Evolutionary conservation across 352 stramenopile species (phyloP).

Genomic region (Phytophthora sp.): DNA sequence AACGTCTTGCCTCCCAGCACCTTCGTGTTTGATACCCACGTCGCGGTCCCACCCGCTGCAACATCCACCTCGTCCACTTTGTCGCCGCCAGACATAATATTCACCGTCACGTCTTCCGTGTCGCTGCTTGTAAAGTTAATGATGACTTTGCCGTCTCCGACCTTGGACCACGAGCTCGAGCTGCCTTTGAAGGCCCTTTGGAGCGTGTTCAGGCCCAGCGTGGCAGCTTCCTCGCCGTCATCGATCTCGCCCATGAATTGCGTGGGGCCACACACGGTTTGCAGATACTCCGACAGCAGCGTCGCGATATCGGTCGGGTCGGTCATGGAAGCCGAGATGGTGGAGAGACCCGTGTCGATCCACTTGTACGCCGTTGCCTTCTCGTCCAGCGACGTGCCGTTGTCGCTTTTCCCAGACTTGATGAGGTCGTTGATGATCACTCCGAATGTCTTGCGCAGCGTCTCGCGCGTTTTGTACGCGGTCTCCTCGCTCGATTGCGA

Average conservation of each 20-base stretch:
- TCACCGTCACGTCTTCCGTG: slow-evolving; percentile 41
- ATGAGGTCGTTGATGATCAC: slow-evolving; percentile 54
- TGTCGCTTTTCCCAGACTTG: slow-evolving; percentile 27
- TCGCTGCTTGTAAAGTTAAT: slow-evolving; percentile 46
- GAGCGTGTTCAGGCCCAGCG: slow-evolving; percentile 39
- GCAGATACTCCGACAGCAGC: slow-evolving; percentile 47
- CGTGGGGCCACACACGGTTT: slow-evolving; percentile 59
- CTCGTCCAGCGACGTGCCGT: slow-evolving; percentile 32
- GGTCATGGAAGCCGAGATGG: slow-evolving; percentile 39
- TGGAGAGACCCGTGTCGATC: slow-evolving; percentile 40
- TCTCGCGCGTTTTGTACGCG: slow-evolving; percentile 39
- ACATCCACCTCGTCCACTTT: slow-evolving; percentile 38
- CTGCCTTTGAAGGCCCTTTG: slow-evolving; percentile 46
- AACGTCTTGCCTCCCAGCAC: slow-evolving; percentile 54
- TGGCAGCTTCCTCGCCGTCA: slow-evolving; percentile 33
- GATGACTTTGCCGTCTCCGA: slow-evolving; percentile 30
- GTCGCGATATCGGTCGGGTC: slow-evolving; percentile 47
- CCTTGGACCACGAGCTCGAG: slow-evolving; percentile 35
- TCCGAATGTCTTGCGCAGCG: slow-evolving; percentile 47
- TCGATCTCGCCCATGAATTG: slow-evolving; percentile 57
- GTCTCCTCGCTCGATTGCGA: slow-evolving; percentile 19
- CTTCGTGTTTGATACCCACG: slow-evolving; percentile 33
- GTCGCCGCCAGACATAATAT: slow-evolving; percentile 42
- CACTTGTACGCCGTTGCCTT: slow-evolving; percentile 40
- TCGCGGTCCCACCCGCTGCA: slow-evolving; percentile 27